Evolutionary conservation across 306 rosid species (phyloP).

Genomic region (Aeschynomene evenia): DNA sequence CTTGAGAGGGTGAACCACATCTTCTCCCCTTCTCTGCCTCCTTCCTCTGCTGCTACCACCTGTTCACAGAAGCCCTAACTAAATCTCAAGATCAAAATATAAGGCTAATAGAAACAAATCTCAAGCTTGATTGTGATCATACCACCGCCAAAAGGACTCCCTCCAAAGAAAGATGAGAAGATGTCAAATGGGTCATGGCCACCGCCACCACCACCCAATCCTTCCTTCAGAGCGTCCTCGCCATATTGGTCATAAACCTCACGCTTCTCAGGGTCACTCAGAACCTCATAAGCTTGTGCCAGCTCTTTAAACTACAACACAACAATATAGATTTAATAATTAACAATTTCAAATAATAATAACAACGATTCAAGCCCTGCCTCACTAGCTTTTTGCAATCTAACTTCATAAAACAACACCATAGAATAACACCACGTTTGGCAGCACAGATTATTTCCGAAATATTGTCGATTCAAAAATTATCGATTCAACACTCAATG

Average conservation of each 20-base stretch:
- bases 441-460: not conserved
- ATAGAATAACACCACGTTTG: not conserved
- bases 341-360: too few relatives aligned
- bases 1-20: slow-evolving; percentile 89
- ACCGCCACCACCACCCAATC: slow-evolving; percentile 93
- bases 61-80: slow-evolving; percentile 34
- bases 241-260: slow-evolving; percentile 91
- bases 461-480: too few relatives aligned
- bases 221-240: slow-evolving; percentile 97
- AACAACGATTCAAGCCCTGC: not conserved
- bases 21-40: slow-evolving; percentile 97
- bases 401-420: not conserved
- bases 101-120: not conserved
- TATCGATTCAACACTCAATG: too few relatives aligned
- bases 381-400: not conserved
- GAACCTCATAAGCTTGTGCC: slow-evolving; percentile 92
- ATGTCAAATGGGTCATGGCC: slow-evolving; percentile 96
- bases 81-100: not conserved
- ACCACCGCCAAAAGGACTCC: slow-evolving; percentile 77
- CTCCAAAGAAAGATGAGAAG: slow-evolving; percentile 91
- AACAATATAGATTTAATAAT: not conserved
- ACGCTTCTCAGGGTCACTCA: slow-evolving; percentile 94
- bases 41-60: slow-evolving; percentile 90
- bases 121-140: not conserved
- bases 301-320: slow-evolving; percentile 76